Evolutionary conservation across 371 early-diverging fungal species (phyloP).

Genomic region (Batrachochytrium dendrobatidis): DNA sequence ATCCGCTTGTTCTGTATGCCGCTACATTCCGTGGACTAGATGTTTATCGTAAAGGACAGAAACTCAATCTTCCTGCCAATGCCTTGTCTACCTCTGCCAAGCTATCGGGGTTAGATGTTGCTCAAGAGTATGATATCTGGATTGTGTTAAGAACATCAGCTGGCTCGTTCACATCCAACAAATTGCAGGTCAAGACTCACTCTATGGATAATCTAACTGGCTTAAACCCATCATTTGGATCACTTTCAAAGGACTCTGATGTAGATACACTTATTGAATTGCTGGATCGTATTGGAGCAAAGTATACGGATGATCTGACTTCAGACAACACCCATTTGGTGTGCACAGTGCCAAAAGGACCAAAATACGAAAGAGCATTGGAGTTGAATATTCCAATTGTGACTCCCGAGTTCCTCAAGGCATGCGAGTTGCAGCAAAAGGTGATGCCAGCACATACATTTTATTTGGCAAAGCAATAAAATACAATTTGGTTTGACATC

Average conservation of each 20-base stretch:
- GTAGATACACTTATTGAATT: slow-evolving; percentile 67
- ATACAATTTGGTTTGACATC: too few species aligned
- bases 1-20: slow-evolving; percentile 68
- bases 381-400: slow-evolving; percentile 87
- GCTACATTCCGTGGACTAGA: slow-evolving; percentile 75
- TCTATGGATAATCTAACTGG: slow-evolving; percentile 91
- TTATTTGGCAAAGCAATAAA: slow-evolving; percentile 21
- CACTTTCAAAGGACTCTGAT: slow-evolving; percentile 59
- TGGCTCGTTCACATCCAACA: slow-evolving; percentile 71
- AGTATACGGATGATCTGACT: slow-evolving; percentile 76
- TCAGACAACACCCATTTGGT: slow-evolving; percentile 87
- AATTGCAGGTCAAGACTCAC: slow-evolving; percentile 72
- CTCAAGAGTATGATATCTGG: slow-evolving; percentile 79
- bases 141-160: slow-evolving; percentile 84
- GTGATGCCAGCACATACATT: slow-evolving; percentile 61
- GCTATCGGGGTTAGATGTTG: slow-evolving; percentile 79
- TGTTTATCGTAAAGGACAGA: slow-evolving; percentile 74
- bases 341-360: slow-evolving; percentile 71
- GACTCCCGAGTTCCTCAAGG: slow-evolving; percentile 86
- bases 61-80: slow-evolving; percentile 40
- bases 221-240: slow-evolving; percentile 84
- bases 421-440: slow-evolving; percentile 80
- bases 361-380: slow-evolving; percentile 79
- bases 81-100: slow-evolving; percentile 60
- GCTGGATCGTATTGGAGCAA: slow-evolving; percentile 78